Evolutionary conservation across 1,284 basidiomycete species (phyloP).

Genomic region (Ustilago nuda): DNA sequence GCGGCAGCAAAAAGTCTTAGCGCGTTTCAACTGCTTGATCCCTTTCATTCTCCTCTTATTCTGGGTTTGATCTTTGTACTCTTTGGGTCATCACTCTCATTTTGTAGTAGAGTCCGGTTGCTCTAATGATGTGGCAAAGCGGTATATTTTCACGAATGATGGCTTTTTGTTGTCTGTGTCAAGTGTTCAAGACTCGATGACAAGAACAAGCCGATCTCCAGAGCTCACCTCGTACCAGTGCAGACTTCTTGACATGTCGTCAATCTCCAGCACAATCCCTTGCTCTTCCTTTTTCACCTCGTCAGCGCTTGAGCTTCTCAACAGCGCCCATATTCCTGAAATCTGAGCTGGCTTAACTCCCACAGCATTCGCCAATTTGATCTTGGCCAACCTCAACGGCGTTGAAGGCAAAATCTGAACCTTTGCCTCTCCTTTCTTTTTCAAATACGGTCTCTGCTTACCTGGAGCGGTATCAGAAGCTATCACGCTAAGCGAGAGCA

Average conservation of each 20-base stretch:
- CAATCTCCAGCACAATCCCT: conserved; percentile 44
- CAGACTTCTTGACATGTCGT: conserved; percentile 41
- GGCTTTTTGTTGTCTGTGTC: background rate
- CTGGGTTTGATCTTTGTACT: background rate
- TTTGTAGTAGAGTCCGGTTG: background rate
- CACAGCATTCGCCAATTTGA: conserved; percentile 35
- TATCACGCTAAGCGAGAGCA: conserved; percentile 27
- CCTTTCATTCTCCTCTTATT: background rate
- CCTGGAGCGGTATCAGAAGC: conserved; percentile 4
- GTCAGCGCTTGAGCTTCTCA: conserved; percentile 15
- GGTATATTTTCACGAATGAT: background rate
- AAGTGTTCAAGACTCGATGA: conserved; percentile 4
- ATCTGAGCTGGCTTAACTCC: conserved; percentile 20
- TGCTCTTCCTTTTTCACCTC: conserved; percentile 1
- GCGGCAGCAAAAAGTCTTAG: background rate
- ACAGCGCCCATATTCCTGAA: conserved; percentile 47
- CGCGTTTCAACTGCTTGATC: background rate
- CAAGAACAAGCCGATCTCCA: conserved; percentile 31
- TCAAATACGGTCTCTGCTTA: conserved; percentile 1
- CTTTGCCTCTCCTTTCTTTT: background rate
- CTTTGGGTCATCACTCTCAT: background rate
- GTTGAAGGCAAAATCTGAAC: conserved; percentile 38
- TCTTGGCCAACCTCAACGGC: conserved; percentile 50
- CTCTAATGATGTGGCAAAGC: background rate
- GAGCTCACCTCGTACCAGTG: conserved; percentile 49